Evolutionary conservation across 2,329 filamentous ascomycete genomes (phyloP).

Genomic region (Chalaropsis thielavioides): DNA sequence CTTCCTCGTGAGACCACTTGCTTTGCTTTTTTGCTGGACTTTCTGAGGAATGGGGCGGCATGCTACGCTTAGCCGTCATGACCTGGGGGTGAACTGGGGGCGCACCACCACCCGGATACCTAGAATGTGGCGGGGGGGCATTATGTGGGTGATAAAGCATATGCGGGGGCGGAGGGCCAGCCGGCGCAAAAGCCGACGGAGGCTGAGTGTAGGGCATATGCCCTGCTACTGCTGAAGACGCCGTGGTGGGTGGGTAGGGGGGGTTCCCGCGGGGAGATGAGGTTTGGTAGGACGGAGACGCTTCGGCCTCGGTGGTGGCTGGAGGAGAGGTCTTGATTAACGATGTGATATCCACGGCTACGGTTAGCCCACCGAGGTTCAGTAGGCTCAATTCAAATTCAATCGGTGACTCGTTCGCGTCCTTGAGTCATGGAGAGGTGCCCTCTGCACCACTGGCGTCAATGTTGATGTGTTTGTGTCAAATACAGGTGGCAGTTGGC

Average conservation of each 20-base stretch:
- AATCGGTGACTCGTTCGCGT: not conserved
- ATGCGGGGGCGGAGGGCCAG: conserved; percentile 12
- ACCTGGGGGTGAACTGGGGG: conserved; percentile 21
- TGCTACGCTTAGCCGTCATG: conserved; percentile 31
- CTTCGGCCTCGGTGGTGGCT: conserved; percentile 18
- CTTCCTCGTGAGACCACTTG: conserved; percentile 91
- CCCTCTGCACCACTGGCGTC: conserved; percentile 16
- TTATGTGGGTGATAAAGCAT: conserved; percentile 23
- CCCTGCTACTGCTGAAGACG: conserved; percentile 14
- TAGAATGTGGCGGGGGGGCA: not conserved
- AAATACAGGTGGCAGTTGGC: not conserved
- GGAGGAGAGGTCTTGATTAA: conserved; percentile 51
- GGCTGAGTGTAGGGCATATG: conserved; percentile 15
- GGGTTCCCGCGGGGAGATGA: conserved; percentile 21
- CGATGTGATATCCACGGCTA: conserved; percentile 89
- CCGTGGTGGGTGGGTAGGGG: conserved; percentile 17
- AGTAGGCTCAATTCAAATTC: conserved; percentile 3
- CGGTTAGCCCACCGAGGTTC: conserved; percentile 28
- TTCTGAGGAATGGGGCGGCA: conserved; percentile 42
- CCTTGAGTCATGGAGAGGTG: conserved; percentile 14
- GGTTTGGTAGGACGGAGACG: conserved; percentile 20
- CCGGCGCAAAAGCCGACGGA: conserved; percentile 18
- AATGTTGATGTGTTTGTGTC: conserved; percentile 11
- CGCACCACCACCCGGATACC: conserved; percentile 7
- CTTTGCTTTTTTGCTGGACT: conserved; percentile 85